Base-by-base conservation (phyloP, 139 green algal species). In the Microglena sp. region DNA sequence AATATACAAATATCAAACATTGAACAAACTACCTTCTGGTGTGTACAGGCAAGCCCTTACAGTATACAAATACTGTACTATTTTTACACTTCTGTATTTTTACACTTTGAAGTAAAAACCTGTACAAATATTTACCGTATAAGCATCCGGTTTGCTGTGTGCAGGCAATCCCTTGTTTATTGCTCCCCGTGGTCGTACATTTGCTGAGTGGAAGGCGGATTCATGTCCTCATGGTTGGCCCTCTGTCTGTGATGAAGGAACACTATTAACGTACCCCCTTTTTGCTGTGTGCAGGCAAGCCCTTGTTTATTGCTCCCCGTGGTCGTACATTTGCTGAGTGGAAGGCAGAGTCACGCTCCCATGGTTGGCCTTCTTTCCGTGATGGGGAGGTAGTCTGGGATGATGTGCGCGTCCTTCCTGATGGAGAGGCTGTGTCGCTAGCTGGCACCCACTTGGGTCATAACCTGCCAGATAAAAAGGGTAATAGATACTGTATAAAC, bases 401-500 rank as follows among this genome's bases (percentile, higher is more conserved):
- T 3, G 55, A 74, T 65, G 67, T 79, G 21, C 55, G 66, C 21
- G 68, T 70, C 40, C 61, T 79, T 15, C 21, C 33, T 7, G 71
- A 69, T 43, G 66, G 72, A 53, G 72, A 79, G 68, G 33, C 65
- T 1, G 64, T 77, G 21, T 66, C 55, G 27, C 27, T 55, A 2
- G 46, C 58, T 7, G 71, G 71, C 3, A 70, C 59, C 3, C 71
- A 77, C 60, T 33, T 74, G 44, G 72, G 72, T 2, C 72, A 79
- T 40, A 74, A 74, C 57, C 55, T 79, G 30, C 72, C 72, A 24
- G 72, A 79, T 62, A 27, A 33, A 1, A 68, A 57, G n/a, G n/a
- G n/a, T n/a, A n/a, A n/a, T n/a, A n/a, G n/a, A n/a, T 79, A 79
- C 45, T 79, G 72, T 62, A 74, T 79, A 44, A 79, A 79, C 57